These are phyloP conservation scores for Penicillium sumatraense DNA, from an alignment of 2,329 filamentous ascomycete genomes.

Conservation along the genomic window DNA sequence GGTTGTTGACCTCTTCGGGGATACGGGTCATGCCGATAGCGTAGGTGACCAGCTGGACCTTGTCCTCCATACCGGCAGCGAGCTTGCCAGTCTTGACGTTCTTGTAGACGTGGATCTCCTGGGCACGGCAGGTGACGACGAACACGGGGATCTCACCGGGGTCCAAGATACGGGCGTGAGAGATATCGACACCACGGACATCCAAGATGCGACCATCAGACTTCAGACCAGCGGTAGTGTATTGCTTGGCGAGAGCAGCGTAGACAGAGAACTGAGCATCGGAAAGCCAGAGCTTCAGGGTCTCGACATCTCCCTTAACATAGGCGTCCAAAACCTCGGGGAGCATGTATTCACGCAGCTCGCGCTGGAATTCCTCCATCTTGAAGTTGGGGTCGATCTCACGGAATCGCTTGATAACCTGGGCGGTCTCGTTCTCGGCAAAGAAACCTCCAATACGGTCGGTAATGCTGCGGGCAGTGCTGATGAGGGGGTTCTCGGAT, in stretches of 20 bases:
- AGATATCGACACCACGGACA: constrained; percentile 86
- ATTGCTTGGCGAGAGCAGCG: constrained; percentile 94
- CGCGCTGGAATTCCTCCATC: constrained; percentile 89
- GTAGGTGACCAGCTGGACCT: constrained; percentile 97
- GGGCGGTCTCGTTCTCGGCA: constrained; percentile 95
- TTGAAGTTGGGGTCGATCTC: constrained; percentile 95
- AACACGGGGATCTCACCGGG: constrained; percentile 75
- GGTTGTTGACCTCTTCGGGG: constrained; percentile 94
- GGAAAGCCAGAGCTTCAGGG: constrained; percentile 91
- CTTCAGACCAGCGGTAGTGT: constrained; percentile 88
- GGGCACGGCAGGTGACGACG: constrained; percentile 93
- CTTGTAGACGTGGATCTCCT: constrained; percentile 96
- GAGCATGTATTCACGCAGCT: constrained; percentile 96
- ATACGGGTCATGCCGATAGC: constrained; percentile 94
- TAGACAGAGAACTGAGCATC: constrained; percentile 97
- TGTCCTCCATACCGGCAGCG: constrained; percentile 97
- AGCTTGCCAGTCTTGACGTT: constrained; percentile 89
- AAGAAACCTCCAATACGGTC: constrained; percentile 95
- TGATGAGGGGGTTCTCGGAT: constrained; percentile 94
- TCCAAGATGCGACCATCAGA: constrained; percentile 95
- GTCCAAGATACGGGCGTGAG: constrained; percentile 52
- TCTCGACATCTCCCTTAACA: constrained; percentile 91
- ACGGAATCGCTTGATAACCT: constrained; percentile 97
- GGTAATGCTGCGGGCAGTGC: constrained; percentile 89
- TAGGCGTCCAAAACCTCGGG: constrained; percentile 97